These are phyloP conservation scores for Neofusicoccum cordaticola DNA, from an alignment of 2,329 filamentous ascomycete species.

Conservation along the genomic window DNA sequence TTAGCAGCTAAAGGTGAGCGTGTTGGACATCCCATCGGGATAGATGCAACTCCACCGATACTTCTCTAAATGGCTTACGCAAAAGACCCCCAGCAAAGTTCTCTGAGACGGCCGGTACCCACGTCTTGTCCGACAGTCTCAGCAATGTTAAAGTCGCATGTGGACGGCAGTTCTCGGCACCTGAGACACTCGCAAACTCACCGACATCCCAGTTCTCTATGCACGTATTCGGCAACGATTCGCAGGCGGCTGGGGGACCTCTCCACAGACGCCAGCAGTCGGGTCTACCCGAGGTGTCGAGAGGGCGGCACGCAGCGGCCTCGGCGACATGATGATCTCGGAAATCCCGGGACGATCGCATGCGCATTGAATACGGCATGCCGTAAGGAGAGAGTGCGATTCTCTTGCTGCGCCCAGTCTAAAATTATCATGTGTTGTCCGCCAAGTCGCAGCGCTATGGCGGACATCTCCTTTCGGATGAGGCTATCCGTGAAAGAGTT, in stretches of 20 bases:
- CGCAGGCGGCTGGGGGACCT: background rate
- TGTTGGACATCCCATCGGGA: no score
- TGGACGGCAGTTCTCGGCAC: background rate
- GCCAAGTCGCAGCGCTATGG: background rate
- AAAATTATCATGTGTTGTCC: background rate
- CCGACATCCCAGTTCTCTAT: background rate
- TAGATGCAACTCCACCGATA: no score
- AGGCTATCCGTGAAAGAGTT: background rate
- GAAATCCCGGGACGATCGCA: background rate
- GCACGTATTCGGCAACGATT: conserved; percentile 2
- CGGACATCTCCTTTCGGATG: background rate
- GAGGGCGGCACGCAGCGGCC: background rate
- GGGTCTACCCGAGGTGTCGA: background rate
- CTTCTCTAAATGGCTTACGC: no score
- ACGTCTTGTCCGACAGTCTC: background rate
- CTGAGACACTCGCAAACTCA: background rate
- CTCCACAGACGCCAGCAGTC: background rate
- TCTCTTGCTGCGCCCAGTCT: background rate
- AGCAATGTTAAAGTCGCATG: background rate
- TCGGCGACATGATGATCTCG: background rate
- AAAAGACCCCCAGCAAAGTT: no score
- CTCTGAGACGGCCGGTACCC: background rate
- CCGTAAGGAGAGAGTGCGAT: background rate
- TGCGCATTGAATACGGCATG: background rate
- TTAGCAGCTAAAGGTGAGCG: no score